phyloP scores from a whole-genome alignment of 2,329 filamentous ascomycete species.

The Penicillium janthinellum region DNA sequence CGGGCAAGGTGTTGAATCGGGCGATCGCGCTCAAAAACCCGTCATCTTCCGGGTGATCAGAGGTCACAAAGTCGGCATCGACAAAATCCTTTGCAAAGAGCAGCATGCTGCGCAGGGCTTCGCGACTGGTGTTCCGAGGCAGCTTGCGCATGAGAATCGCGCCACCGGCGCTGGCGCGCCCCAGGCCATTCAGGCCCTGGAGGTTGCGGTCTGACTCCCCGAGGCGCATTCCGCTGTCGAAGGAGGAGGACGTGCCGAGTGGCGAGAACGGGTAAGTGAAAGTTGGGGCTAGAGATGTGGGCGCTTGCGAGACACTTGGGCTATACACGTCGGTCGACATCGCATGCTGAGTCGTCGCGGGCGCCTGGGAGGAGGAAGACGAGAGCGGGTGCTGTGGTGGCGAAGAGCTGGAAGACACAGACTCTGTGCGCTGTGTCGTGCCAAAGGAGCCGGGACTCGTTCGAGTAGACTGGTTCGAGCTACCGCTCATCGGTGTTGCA shows the following conservation, averaged over 20 bases:
- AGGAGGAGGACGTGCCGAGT: slow-evolving; percentile 40
- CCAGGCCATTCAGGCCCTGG: slow-evolving; percentile 40
- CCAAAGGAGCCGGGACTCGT: slow-evolving; percentile 45
- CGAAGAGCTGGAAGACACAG: slow-evolving; percentile 44
- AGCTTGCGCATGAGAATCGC: slow-evolving; percentile 62
- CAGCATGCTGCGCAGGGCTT: slow-evolving; percentile 63
- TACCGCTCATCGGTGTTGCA: slow-evolving; percentile 40
- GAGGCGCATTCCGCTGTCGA: slow-evolving; percentile 42
- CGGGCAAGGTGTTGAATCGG: slow-evolving; percentile 58
- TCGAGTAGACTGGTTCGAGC: slow-evolving; percentile 45
- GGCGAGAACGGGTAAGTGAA: slow-evolving; percentile 44
- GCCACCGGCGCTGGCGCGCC: slow-evolving; percentile 34
- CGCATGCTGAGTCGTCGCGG: slow-evolving; percentile 45
- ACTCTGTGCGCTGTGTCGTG: slow-evolving; percentile 43
- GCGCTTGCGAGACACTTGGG: slow-evolving; percentile 40
- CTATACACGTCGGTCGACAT: slow-evolving; percentile 49
- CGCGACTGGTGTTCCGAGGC: slow-evolving; percentile 59
- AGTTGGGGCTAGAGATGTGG: slow-evolving; percentile 36
- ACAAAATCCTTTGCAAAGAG: slow-evolving; percentile 66
- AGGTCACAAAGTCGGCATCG: slow-evolving; percentile 59
- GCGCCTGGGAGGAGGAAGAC: slow-evolving; percentile 33
- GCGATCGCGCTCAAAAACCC: slow-evolving; percentile 61
- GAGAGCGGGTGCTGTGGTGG: slow-evolving; percentile 34
- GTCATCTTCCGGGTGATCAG: slow-evolving; percentile 58
- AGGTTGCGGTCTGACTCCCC: slow-evolving; percentile 39